A percentile compares a stretch with the other conserved stretches of the same genome.
phyloP scores from a whole-genome alignment of 805 yeast genomes.

The Yarrowia keelungensis region DNA sequence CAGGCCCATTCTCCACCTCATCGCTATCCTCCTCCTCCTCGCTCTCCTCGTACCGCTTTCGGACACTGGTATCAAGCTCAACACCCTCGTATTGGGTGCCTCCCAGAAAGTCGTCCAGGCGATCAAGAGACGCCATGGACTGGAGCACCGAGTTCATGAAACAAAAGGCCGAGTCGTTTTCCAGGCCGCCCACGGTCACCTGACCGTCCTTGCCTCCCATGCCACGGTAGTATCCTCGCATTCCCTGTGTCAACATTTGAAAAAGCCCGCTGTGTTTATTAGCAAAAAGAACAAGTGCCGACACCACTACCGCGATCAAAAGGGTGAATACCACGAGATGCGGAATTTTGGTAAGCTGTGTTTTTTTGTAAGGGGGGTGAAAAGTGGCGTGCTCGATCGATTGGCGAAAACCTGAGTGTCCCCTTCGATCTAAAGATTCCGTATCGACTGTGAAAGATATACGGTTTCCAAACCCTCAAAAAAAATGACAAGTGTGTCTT shows the following conservation, averaged over 20 bases:
- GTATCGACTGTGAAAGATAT: not conserved
- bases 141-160: constrained; percentile 93
- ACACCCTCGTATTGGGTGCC: constrained; percentile 39
- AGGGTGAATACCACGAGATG: constrained; percentile 10
- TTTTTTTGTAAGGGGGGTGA: no score
- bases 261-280: constrained; percentile 12
- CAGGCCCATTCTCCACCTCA: constrained; percentile 17
- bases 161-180: constrained; percentile 92
- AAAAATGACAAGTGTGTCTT: constrained; percentile 9
- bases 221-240: constrained; percentile 42
- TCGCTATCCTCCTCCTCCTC: constrained; percentile 42
- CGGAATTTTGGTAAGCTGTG: constrained; percentile 15
- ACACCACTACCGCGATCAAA: constrained; percentile 29
- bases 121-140: constrained; percentile 74
- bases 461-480: constrained; percentile 8
- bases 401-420: not conserved
- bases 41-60: constrained; percentile 39
- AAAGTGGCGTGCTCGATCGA: no score
- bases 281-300: constrained; percentile 25
- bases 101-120: constrained; percentile 63
- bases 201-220: constrained; percentile 41
- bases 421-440: constrained; percentile 15
- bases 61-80: constrained; percentile 39
- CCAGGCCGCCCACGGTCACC: constrained; percentile 74
- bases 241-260: constrained; percentile 26